These are phyloP conservation scores for Dinochytrium kinnereticum DNA, from an alignment of 371 early-diverging fungal species.

Conservation along the genomic window DNA sequence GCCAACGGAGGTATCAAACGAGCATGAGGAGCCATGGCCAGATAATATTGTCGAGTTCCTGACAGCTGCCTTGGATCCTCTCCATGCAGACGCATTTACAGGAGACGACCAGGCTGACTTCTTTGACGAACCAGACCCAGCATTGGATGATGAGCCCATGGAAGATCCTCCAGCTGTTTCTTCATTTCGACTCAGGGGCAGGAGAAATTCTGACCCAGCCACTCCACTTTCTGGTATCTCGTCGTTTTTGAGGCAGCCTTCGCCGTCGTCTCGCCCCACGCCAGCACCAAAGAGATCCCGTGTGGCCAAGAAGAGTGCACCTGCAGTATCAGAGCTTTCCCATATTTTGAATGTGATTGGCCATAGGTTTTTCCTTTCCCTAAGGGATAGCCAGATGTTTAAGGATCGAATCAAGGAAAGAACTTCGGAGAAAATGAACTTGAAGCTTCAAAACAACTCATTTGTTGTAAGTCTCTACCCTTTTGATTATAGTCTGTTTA, in stretches of 20 bases:
- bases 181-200: background rate
- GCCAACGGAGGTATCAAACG: slow-evolving; percentile 18
- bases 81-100: background rate
- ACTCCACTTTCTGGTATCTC: background rate
- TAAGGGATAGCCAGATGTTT: slow-evolving; percentile 49
- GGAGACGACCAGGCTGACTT: background rate
- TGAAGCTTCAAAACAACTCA: slow-evolving; percentile 47
- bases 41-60: slow-evolving; percentile 34
- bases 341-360: slow-evolving; percentile 50
- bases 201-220: slow-evolving; percentile 5
- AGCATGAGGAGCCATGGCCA: slow-evolving; percentile 48
- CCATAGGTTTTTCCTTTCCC: slow-evolving; percentile 50
- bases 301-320: background rate
- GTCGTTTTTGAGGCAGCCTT: slow-evolving; percentile 5
- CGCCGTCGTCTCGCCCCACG: no score
- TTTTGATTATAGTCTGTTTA: no score
- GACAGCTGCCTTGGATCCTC: background rate
- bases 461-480: slow-evolving; percentile 42
- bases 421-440: slow-evolving; percentile 48
- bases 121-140: slow-evolving; percentile 8
- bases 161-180: background rate
- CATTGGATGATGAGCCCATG: background rate
- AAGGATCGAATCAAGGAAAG: slow-evolving; percentile 41
- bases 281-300: slow-evolving; percentile 5
- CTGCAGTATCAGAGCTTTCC: slow-evolving; percentile 37